Conservation (phyloP, 495 filamentous ascomycete species). For the Penicillium maclennaniae region DNA sequence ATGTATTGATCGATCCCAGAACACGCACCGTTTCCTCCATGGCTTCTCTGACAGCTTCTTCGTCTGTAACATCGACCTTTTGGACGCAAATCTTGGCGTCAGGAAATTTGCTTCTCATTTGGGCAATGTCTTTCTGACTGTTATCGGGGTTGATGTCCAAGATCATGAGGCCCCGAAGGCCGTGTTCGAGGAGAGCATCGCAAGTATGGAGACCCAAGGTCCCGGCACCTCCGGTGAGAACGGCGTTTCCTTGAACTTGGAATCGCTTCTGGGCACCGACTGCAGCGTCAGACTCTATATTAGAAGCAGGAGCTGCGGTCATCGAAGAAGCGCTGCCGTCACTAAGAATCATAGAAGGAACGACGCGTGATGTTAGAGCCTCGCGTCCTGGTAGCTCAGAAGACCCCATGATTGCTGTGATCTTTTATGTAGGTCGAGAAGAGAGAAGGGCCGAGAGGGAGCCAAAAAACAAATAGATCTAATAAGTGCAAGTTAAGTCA, state of each 20-base stretch:
- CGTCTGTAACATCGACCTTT: slow-evolving; percentile 58
- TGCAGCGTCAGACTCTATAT: slow-evolving; percentile 38
- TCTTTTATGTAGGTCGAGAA: not conserved
- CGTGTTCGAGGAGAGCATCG: slow-evolving; percentile 69
- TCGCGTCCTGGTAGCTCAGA: slow-evolving; percentile 23
- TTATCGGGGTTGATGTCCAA: slow-evolving; percentile 55
- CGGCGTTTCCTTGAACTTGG: slow-evolving; percentile 58
- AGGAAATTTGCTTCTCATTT: slow-evolving; percentile 52
- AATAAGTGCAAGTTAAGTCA: not conserved
- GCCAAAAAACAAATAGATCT: not conserved
- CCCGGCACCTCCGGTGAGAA: slow-evolving; percentile 67
- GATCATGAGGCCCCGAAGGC: slow-evolving; percentile 54
- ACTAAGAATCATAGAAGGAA: slow-evolving; percentile 59
- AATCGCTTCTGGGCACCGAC: slow-evolving; percentile 55
- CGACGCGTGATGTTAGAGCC: slow-evolving; percentile 52
- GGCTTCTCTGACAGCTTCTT: slow-evolving; percentile 42
- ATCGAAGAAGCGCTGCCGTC: slow-evolving; percentile 48
- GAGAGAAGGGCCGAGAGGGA: not conserved
- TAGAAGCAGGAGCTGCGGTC: slow-evolving; percentile 41
- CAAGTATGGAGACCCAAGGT: slow-evolving; percentile 58
- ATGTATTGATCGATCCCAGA: slow-evolving; percentile 53
- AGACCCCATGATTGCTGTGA: not conserved
- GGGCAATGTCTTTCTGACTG: slow-evolving; percentile 34
- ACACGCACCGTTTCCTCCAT: slow-evolving; percentile 35
- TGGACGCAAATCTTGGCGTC: slow-evolving; percentile 41